Conservation (phyloP, 352 stramenopile species). For the Globisporangium nodosum region DNA sequence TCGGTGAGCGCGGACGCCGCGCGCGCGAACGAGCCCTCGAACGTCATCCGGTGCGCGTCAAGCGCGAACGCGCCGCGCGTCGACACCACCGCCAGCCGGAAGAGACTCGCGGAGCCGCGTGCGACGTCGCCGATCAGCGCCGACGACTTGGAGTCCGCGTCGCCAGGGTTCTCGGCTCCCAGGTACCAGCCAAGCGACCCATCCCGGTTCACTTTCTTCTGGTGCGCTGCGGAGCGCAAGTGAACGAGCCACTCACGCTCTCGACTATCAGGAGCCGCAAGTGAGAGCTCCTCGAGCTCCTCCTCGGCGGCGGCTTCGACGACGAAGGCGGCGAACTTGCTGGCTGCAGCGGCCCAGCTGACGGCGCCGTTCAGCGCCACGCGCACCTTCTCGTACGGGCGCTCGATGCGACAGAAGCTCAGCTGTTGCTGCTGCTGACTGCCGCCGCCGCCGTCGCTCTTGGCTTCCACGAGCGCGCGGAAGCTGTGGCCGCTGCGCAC, state of each 20-base stretch:
- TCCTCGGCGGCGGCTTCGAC: slow-evolving; percentile 31
- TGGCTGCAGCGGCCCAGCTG: slow-evolving; percentile 46
- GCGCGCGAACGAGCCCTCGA: slow-evolving; percentile 16
- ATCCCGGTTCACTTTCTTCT: slow-evolving; percentile 59
- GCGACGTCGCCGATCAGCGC: slow-evolving; percentile 48
- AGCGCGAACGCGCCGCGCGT: slow-evolving; percentile 41
- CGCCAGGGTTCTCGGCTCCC: slow-evolving; percentile 13
- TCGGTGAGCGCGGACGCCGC: slow-evolving; percentile 34
- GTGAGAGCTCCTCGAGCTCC: not conserved
- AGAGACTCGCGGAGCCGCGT: slow-evolving; percentile 38
- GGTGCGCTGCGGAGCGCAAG: slow-evolving; percentile 55
- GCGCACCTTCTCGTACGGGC: slow-evolving; percentile 76
- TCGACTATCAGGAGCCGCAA: not conserved
- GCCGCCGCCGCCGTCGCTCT: too few relatives aligned
- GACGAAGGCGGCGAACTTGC: slow-evolving; percentile 67
- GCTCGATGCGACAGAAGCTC: slow-evolving; percentile 54
- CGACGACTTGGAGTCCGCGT: not conserved
- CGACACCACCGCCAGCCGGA: slow-evolving; percentile 41
- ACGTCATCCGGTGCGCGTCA: slow-evolving; percentile 24
- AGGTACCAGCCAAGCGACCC: slow-evolving; percentile 54
- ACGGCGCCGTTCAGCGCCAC: slow-evolving; percentile 63
- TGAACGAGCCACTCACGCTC: slow-evolving; percentile 11
- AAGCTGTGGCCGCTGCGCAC: slow-evolving; percentile 33
- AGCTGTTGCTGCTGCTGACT: slow-evolving; percentile 15
- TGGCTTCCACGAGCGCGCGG: slow-evolving; percentile 42